Base-by-base conservation (phyloP, 2,329 filamentous ascomycete genomes). In the Thyridium curvatum region DNA sequence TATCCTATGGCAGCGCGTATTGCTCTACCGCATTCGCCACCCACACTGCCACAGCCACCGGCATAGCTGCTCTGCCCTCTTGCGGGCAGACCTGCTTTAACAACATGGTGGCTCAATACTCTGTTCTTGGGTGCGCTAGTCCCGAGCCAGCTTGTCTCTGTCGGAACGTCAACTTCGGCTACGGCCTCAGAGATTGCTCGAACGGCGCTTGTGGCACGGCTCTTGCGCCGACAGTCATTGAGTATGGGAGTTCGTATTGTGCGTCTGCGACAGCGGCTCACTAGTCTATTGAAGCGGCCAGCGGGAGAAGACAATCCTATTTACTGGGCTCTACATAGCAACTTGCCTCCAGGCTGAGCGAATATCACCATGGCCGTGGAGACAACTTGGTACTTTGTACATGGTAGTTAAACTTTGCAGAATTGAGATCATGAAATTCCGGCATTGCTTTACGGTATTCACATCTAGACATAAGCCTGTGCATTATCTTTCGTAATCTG, bases 71-170 rank as follows among this genome's bases (percentile, higher is more conserved):
- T 16, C 21, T 41, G 21, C 35, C 35, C 13, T 18, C 34, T 8
- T 41, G 39, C 39, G 35, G 39, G 14, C 35, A 41, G 35, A 31
- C 30, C 4, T 37, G 39, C n/a, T 41, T 41, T 18, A 32, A 37
- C 34, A 41, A 41, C 18, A 41, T 36, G 34, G 18, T 41, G 28
- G 39, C 34, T 13, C 29, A 41, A 18, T 41, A 37, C 18, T 36
- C 39, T 2, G 10, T 30, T 3, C 39, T 37, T 12, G 34, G 39
- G 12, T 41, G 34, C 34, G 29, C 34, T 18, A 21, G 7, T 32
- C n/a, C 17, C 10, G 36, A n/a, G 21, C 21, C 12, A 16, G n/a
- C 32, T n/a, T 39, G 37, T 21, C 21, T 39, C 12, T 39, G 31
- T n/a, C 31, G 26, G 13, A 34, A 31, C 21, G 13, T 15, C 18